Evolutionary conservation across 164 flowering plant species (phyloP).

Genomic region (Vitis rotundifolia): DNA sequence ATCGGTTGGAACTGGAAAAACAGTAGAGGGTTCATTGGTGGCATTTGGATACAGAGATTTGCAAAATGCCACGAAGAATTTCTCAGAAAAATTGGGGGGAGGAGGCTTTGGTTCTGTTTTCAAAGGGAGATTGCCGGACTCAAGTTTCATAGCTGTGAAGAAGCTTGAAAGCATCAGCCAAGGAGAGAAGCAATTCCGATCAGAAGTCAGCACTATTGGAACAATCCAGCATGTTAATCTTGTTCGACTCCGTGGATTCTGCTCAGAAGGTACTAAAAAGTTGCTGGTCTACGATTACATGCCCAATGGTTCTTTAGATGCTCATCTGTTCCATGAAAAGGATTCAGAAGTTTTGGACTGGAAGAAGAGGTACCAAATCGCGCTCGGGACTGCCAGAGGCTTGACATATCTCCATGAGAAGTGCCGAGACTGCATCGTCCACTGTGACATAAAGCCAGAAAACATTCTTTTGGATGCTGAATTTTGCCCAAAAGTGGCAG

Average conservation of each 20-base stretch:
- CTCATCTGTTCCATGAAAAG: constrained; percentile 20
- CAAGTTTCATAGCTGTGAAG: constrained; percentile 53
- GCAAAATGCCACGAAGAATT: constrained; percentile 48
- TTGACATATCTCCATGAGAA: constrained; percentile 41
- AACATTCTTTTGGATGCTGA: constrained; percentile 36
- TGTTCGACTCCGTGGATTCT: constrained; percentile 56
- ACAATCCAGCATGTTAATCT: constrained; percentile 62
- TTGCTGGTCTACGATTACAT: constrained; percentile 58
- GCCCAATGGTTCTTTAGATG: constrained; percentile 53
- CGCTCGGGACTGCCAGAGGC: constrained; percentile 41
- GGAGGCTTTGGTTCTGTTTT: constrained; percentile 71
- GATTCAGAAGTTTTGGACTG: constrained; percentile 22
- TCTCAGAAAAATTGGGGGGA: constrained; percentile 52
- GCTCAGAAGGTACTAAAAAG: constrained; percentile 47
- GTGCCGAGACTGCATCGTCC: constrained; percentile 46
- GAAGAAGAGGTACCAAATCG: constrained; percentile 38
- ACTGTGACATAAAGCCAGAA: constrained; percentile 46
- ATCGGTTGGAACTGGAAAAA: constrained; percentile 1
- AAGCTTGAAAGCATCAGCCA: constrained; percentile 49
- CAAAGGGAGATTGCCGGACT: constrained; percentile 49
- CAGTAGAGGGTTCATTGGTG: constrained; percentile 40
- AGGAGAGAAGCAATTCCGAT: constrained; percentile 62
- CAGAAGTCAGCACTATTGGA: constrained; percentile 59
- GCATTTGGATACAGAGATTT: constrained; percentile 44
- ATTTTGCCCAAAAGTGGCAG: constrained; percentile 39